Base-by-base conservation (phyloP, 2,329 filamentous ascomycete genomes). In the Fusarium lateritium region DNA sequence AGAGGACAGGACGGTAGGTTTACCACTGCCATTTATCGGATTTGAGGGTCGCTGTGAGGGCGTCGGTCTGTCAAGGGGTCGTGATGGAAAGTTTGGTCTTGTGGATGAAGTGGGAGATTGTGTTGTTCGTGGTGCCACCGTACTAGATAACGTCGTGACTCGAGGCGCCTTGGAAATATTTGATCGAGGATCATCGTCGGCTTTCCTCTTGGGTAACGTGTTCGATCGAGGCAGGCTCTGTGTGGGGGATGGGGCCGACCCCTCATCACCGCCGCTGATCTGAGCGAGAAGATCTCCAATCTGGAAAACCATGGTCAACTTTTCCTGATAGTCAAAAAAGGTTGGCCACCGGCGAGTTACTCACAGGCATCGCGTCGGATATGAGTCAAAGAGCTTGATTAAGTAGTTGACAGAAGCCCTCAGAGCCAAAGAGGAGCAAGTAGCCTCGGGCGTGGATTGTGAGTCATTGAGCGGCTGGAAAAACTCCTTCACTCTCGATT, bases 191-290 rank as follows among this genome's bases (percentile, higher is more conserved):
- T 88, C 84, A 62, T 85, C 81, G 36, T 86, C 84, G 49, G 87
- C 85, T 74, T 90, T 91, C 68, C 88, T 84, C 78, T 91, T 91
- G 38, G 81, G 76, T 28, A 77, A 53, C 14, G 73, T 65, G 33
- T 63, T 73, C 7, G 73, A 61, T 56, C 75, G 74, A 21, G 66
- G 62, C 17, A 76, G 62, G 34, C 76, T 73, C 9, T 79, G 71
- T 17, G 79, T 70, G 43, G 80, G 60, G 50, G 73, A 72, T 44
- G 76, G 72, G 15, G 83, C 72, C 71, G 82, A 78, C 75, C 63
- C 67, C 53, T 84, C 83, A 52, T 84, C 82, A 66, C 84, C 88
- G 67, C 82, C 88, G 68, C 82, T 86, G 69, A 91, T 91, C 75
- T 88, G 85, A 69, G 87, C 88, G 34, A 79, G 71, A 50, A 79